A percentile compares a stretch with the other conserved stretches of the same genome.
Evolutionary conservation across 129 eudicot species (phyloP).

Genomic region (Apium graveolens): DNA sequence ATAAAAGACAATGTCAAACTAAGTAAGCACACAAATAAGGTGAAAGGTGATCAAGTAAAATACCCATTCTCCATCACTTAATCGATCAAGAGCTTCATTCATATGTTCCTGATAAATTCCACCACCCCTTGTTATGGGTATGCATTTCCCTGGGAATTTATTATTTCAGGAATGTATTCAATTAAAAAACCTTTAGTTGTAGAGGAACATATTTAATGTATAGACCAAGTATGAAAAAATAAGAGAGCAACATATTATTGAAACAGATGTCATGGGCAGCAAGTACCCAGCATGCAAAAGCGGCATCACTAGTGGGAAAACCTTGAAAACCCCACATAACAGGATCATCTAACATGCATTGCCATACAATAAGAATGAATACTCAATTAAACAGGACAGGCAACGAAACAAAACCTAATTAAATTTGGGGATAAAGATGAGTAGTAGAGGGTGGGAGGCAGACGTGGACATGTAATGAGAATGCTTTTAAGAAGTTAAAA

Average conservation of each 20-base stretch:
- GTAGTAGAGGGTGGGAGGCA: constrained; percentile 34
- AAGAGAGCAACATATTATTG: constrained; percentile 59
- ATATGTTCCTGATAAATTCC: constrained; percentile 92
- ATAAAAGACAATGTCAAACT: background rate
- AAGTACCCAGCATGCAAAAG: constrained; percentile 81
- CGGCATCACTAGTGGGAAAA: constrained; percentile 65
- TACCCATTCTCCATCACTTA: constrained; percentile 91
- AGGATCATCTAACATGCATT: constrained; percentile 86
- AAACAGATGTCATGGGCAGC: constrained; percentile 97
- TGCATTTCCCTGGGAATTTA: constrained; percentile 81
- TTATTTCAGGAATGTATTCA: constrained; percentile 1
- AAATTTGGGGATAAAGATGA: background rate
- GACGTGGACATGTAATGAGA: constrained; percentile 99
- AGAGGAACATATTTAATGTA: no score
- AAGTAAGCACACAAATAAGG: background rate
- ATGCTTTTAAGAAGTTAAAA: no score
- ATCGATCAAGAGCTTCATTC: constrained; percentile 92
- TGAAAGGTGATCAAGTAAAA: constrained; percentile 7
- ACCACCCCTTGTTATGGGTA: constrained; percentile 93
- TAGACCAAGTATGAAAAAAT: constrained; percentile 81
- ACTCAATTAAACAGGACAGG: background rate
- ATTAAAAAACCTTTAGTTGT: background rate
- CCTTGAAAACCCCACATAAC: constrained; percentile 94
- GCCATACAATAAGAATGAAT: background rate
- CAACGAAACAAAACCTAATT: no score